Evolutionary conservation across 805 yeast genomes (phyloP), one percentile per base, ranked within the genome.

Genomic region (Metschnikowia baotianmanensis): DNA sequence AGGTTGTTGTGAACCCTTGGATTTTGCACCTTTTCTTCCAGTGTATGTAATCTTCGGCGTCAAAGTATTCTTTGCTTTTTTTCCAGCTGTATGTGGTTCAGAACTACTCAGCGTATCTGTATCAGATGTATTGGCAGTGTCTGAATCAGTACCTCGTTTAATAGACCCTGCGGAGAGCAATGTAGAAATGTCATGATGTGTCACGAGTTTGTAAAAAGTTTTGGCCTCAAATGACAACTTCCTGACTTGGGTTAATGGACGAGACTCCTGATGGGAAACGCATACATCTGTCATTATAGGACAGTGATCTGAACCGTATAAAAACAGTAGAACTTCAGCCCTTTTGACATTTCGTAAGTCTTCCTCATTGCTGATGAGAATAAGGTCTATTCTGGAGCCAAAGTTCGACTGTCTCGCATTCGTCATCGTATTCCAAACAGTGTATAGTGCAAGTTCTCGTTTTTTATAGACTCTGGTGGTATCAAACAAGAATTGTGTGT

Each of bases 301-400:
- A 60, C 98, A 91, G 62, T 91, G 99, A 59, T 91, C 99, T 0
- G 96, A 87, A 0, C 99, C 99, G 58, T 76, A 66, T 1, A 90
- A 53, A 31, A 71, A 71, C 0, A 88, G 82, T 74, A 85, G 74
- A n/a, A 86, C 85, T 46, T 74, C 74, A 0, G 79, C 72, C 31
- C 69, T 60, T 3, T 55, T 46, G 1, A 74, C 56, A 7, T 40
- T 28, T 0, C 55, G 40, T 4, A 63, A 51, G 34, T 83, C 46
- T 0, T 48, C 51, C 7, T 62, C 46, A 11, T 51, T 42, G 19
- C 83, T 74, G 0, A 75, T 61, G 6, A 89, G 59, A 5, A 91
- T 80, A 50, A 83, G 74, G 59, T 91, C 99, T 18, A 91, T 83
- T 38, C 99, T 69, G 2, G 96, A 84, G 0, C 99, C 97, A 59